Conservation (phyloP, 2,329 filamentous ascomycete species). For the Exophiala sp. region DNA sequence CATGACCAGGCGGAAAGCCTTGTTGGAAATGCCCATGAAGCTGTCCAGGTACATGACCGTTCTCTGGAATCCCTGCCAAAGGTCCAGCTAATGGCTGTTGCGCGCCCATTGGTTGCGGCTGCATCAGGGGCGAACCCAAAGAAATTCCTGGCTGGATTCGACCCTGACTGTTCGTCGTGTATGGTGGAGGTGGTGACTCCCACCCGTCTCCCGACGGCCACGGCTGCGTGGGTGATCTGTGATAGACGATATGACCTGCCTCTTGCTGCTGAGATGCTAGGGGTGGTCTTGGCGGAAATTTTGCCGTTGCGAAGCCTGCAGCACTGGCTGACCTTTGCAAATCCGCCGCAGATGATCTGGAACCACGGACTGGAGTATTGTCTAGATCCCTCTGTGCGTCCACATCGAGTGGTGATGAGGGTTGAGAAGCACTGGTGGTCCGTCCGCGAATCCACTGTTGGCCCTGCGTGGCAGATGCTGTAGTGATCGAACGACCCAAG, state of each 20-base stretch:
- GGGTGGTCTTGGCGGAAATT: constrained; percentile 53
- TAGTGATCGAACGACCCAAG: constrained; percentile 42
- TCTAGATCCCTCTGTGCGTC: constrained; percentile 36
- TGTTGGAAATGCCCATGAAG: constrained; percentile 1
- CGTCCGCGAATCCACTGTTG: constrained; percentile 10
- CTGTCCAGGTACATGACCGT: constrained; percentile 1
- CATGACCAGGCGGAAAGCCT: constrained; percentile 2
- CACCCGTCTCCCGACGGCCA: constrained; percentile 17
- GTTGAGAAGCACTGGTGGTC: constrained; percentile 18
- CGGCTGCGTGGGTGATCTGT: constrained; percentile 3
- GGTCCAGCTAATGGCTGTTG: constrained; percentile 1
- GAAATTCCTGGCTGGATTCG: constrained; percentile 1
- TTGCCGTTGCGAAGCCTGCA: constrained; percentile 65
- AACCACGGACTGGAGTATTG: constrained; percentile 1
- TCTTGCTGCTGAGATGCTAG: constrained; percentile 21
- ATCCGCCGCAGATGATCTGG: constrained; percentile 8
- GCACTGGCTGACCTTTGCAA: constrained; percentile 42
- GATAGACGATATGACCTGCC: constrained; percentile 5
- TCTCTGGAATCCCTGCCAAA: constrained; percentile 19
- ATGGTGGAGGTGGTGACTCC: constrained; percentile 28
- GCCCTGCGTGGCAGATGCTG: constrained; percentile 15
- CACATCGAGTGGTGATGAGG: constrained; percentile 28
- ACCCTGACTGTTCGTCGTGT: constrained; percentile 8
- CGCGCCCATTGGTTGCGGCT: constrained; percentile 6
- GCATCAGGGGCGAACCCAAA: constrained; percentile 13